A percentile compares a stretch with the other conserved stretches of the same genome.
Conservation (phyloP, 192 early-diverging fungal species). For the Phycomyces nitens region DNA sequence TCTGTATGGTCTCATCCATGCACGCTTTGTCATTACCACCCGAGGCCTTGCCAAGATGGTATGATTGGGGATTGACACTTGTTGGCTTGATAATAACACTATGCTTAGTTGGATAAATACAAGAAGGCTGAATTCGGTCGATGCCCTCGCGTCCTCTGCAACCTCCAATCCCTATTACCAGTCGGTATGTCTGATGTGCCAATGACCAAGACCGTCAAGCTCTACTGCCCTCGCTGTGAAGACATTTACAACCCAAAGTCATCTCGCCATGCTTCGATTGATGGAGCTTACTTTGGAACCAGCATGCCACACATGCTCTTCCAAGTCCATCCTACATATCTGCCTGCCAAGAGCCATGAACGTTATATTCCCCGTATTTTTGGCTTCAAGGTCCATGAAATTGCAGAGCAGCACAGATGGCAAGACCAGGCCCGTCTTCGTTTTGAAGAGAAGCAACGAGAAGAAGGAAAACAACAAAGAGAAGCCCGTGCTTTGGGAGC, state of each 20-base stretch:
- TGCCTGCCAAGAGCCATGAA: constrained; percentile 73
- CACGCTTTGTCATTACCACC: constrained; percentile 90
- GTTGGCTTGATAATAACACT: too few species aligned
- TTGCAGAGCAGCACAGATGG: constrained; percentile 84
- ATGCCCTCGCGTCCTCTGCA: constrained; percentile 94
- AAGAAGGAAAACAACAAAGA: not conserved
- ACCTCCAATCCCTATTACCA: constrained; percentile 84
- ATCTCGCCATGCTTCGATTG: constrained; percentile 78
- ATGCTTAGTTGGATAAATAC: constrained; percentile 89
- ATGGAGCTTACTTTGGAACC: constrained; percentile 96
- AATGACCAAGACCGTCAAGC: constrained; percentile 80
- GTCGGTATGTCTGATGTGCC: constrained; percentile 88
- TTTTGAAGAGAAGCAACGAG: constrained; percentile 24
- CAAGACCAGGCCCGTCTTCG: constrained; percentile 81
- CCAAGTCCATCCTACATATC: constrained; percentile 81
- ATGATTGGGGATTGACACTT: too few species aligned
- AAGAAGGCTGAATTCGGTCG: constrained; percentile 91
- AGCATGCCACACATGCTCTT: constrained; percentile 96
- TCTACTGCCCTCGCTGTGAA: constrained; percentile 95
- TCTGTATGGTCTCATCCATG: constrained; percentile 98
- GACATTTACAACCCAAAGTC: constrained; percentile 95
- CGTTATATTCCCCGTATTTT: constrained; percentile 96
- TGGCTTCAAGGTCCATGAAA: constrained; percentile 92
- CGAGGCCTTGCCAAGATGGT: constrained; percentile 93
- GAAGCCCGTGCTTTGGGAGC: not conserved